A percentile compares a stretch with the other conserved stretches of the same genome.
phyloP scores from a whole-genome alignment of 257 asterid species.

The Linaria vulgaris region DNA sequence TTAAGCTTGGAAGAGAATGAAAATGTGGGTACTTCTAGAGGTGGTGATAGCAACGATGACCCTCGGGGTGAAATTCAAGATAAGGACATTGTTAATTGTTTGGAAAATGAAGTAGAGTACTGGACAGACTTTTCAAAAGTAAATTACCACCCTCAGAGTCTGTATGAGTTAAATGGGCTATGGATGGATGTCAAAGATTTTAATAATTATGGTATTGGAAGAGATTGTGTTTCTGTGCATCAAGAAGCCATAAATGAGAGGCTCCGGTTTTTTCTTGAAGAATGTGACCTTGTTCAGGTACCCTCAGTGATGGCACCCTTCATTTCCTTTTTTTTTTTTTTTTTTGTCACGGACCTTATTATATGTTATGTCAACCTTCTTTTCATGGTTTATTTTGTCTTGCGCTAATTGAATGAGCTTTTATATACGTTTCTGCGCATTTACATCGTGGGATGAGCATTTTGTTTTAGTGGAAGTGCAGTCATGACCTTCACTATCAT shows the following conservation, averaged over 20 bases:
- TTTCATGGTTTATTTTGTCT: conserved; percentile 16
- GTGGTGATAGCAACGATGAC: conserved; percentile 30
- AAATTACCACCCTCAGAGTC: conserved; percentile 88
- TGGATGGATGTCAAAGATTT: conserved; percentile 62
- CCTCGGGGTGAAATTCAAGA: conserved; percentile 58
- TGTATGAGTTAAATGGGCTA: conserved; percentile 72
- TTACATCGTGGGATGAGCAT: conserved; percentile 10
- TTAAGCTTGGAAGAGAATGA: conserved; percentile 54
- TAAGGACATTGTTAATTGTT: conserved; percentile 64
- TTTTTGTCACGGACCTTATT: conserved; percentile 7
- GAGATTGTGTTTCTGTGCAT: conserved; percentile 56
- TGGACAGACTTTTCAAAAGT: conserved; percentile 98
- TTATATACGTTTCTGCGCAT: conserved; percentile 8
- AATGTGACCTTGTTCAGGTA: conserved; percentile 96
- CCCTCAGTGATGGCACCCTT: conserved; percentile 7
- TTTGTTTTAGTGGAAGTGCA: conserved; percentile 25
- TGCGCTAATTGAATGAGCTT: conserved; percentile 3
- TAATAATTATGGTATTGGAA: conserved; percentile 75
- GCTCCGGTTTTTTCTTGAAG: conserved; percentile 92
- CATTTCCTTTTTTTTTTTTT: conserved; percentile 5
- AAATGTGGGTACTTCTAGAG: conserved; percentile 28
- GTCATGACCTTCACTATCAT: conserved; percentile 1
- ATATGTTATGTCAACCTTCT: neutral
- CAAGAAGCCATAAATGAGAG: conserved; percentile 84
- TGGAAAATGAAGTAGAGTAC: conserved; percentile 73